phyloP scores from a whole-genome alignment of 768 basidiomycete genomes.

The Rubroboletus pulcherrimus region DNA sequence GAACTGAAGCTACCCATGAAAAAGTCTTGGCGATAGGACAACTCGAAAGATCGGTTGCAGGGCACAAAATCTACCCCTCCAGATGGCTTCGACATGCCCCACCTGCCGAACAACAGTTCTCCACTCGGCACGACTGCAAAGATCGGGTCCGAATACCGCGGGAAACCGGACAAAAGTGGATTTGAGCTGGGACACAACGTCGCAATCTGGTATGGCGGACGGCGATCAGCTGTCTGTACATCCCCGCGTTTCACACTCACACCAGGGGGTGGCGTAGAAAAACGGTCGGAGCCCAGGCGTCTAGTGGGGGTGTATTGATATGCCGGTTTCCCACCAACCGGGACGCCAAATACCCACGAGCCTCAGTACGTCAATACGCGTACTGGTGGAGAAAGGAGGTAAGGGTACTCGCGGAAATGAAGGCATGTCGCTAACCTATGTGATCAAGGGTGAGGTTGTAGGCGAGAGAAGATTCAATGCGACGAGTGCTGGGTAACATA shows the following conservation, averaged over 20 bases:
- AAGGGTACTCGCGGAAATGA: constrained; percentile 23
- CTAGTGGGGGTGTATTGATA: constrained; percentile 2
- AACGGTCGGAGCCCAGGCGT: constrained; percentile 2
- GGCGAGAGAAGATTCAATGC: constrained; percentile 7
- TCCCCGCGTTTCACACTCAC: constrained; percentile 16
- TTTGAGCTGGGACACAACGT: not conserved
- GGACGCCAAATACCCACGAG: not conserved
- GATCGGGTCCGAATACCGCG: constrained; percentile 14
- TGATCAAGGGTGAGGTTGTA: constrained; percentile 16
- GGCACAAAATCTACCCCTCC: not conserved
- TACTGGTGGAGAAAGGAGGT: not conserved
- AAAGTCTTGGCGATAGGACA: not conserved
- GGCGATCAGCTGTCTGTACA: constrained; percentile 28
- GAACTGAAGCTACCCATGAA: not conserved
- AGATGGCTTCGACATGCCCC: not conserved
- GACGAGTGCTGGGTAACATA: not conserved
- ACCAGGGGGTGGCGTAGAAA: constrained; percentile 18
- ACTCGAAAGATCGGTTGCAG: not conserved
- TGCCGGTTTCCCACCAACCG: constrained; percentile 4
- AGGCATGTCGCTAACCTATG: constrained; percentile 6
- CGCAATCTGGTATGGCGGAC: constrained; percentile 10
- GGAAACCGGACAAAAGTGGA: constrained; percentile 3
- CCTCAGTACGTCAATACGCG: constrained; percentile 18
- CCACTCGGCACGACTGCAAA: not conserved
- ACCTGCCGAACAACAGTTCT: not conserved